Conservation (phyloP, 1,284 basidiomycete species). For the Irpex sp. region DNA sequence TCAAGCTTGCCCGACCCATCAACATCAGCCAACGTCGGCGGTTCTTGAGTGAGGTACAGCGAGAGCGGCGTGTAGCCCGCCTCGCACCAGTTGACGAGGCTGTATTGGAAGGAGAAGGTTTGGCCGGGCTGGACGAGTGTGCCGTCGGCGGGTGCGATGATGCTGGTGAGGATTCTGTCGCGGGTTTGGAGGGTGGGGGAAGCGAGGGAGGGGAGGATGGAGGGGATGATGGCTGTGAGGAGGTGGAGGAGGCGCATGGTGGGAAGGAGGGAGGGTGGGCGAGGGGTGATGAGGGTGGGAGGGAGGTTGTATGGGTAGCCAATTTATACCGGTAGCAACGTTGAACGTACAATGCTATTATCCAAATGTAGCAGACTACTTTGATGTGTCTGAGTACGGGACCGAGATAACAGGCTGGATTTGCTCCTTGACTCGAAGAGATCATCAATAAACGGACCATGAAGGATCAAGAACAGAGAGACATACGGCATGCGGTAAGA, state of each 20-base stretch:
- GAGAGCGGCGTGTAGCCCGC: slow-evolving; percentile 6
- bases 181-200: neutral
- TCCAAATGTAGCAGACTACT: too few species aligned
- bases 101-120: slow-evolving; percentile 2
- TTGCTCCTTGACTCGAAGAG: too few species aligned
- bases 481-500: too few species aligned
- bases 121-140: neutral
- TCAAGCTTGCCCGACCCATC: slow-evolving; percentile 1
- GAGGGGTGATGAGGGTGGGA: too few species aligned
- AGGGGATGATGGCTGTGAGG: neutral
- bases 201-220: neutral
- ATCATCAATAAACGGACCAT: too few species aligned
- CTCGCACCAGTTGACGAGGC: slow-evolving; percentile 5
- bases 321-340: too few species aligned
- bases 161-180: neutral
- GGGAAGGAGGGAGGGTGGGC: neutral
- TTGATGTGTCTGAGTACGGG: too few species aligned
- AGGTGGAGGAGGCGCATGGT: neutral
- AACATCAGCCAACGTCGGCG: slow-evolving; percentile 1
- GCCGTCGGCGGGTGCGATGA: slow-evolving; percentile 2
- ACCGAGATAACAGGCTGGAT: too few species aligned
- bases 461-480: too few species aligned
- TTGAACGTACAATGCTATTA: too few species aligned
- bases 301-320: too few species aligned
- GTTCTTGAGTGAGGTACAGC: neutral